A percentile compares a stretch with the other conserved stretches of the same genome.
phyloP scores from a whole-genome alignment of 192 early-diverging fungal species.

The Backusella parvicylindrica region DNA sequence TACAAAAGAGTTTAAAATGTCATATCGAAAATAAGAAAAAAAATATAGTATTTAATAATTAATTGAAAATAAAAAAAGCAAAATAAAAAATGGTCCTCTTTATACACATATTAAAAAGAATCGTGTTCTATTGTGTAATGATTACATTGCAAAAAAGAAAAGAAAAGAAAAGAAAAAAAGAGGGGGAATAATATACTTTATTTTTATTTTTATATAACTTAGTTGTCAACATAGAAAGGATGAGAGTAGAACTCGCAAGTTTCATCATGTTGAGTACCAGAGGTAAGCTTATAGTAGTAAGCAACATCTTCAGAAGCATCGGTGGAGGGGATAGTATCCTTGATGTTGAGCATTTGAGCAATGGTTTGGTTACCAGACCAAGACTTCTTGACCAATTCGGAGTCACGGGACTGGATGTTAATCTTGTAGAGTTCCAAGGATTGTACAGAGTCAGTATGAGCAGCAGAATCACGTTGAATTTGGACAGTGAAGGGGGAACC shows the following conservation, averaged over 20 bases:
- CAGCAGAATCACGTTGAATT: constrained; percentile 34
- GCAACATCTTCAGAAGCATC: constrained; percentile 11
- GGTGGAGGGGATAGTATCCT: constrained; percentile 18
- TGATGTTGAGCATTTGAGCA: constrained; percentile 27
- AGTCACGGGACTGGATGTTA: constrained; percentile 16
- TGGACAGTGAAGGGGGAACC: constrained; percentile 10
- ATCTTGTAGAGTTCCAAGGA: constrained; percentile 23
- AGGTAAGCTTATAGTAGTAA: constrained; percentile 31
- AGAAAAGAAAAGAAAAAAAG: neutral
- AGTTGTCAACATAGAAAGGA: constrained; percentile 32
- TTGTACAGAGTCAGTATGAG: constrained; percentile 22
- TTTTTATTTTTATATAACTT: constrained; percentile 9
- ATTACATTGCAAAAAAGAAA: neutral
- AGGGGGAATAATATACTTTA: neutral
- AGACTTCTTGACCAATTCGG: constrained; percentile 17
- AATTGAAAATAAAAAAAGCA: too few species aligned
- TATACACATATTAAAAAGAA: too few species aligned
- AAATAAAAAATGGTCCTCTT: too few species aligned
- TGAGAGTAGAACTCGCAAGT: constrained; percentile 32
- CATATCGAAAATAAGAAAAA: too few species aligned
- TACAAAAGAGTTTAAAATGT: too few species aligned
- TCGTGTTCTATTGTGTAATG: neutral
- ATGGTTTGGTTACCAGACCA: constrained; percentile 28
- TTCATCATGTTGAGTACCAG: constrained; percentile 27
- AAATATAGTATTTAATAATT: too few species aligned